phyloP scores from a whole-genome alignment of 2,329 filamentous ascomycete genomes.

The Lomentospora prolificans region DNA sequence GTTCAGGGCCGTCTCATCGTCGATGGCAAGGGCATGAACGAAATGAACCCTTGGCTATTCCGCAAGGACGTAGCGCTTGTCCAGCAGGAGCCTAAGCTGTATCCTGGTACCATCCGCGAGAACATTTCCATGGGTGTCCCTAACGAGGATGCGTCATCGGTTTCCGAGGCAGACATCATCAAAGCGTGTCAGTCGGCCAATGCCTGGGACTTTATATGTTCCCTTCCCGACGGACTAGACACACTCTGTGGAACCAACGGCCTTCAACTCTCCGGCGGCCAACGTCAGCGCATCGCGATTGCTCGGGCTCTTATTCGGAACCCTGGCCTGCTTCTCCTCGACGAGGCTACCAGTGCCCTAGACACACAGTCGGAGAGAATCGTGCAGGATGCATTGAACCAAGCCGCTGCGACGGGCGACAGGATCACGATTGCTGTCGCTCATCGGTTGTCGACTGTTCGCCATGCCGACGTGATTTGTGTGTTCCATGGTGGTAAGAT shows the following conservation, averaged over 20 bases:
- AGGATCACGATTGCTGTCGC: conserved; percentile 55
- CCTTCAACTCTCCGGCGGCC: conserved; percentile 61
- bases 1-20: conserved; percentile 19
- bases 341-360: conserved; percentile 59
- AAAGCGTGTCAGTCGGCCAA: conserved; percentile 44
- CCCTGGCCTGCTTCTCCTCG: conserved; percentile 57
- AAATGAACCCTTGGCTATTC: conserved; percentile 19
- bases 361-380: conserved; percentile 58
- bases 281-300: conserved; percentile 64
- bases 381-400: conserved; percentile 53
- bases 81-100: conserved; percentile 30
- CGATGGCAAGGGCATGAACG: conserved; percentile 21
- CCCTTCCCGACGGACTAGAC: conserved; percentile 48
- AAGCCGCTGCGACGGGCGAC: conserved; percentile 19
- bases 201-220: conserved; percentile 44
- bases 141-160: conserved; percentile 13
- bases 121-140: conserved; percentile 43
- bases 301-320: conserved; percentile 59
- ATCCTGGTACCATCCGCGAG: conserved; percentile 42
- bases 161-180: conserved; percentile 29
- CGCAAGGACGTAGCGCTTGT: conserved; percentile 27
- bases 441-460: conserved; percentile 44
- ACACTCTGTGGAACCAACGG: conserved; percentile 58
- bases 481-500: conserved; percentile 49
- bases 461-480: conserved; percentile 52